These are phyloP conservation scores for Colletotrichum sp. DNA, from an alignment of 2,329 filamentous ascomycete species.

Conservation along the genomic window DNA sequence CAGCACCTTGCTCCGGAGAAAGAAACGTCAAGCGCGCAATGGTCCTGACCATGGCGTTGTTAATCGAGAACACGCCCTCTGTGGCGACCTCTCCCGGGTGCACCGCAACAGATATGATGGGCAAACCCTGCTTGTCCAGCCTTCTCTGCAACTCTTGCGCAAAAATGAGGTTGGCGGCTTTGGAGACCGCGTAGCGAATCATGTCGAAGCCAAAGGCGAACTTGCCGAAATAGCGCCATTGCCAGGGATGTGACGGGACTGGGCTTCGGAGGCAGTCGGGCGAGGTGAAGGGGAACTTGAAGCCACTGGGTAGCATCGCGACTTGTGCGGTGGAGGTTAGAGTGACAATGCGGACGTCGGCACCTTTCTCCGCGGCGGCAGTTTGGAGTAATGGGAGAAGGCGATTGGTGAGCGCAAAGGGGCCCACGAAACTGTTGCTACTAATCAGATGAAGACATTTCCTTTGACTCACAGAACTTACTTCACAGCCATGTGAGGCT, in stretches of 20 bases:
- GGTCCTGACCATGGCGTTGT: neutral
- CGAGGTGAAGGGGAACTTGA: conserved; percentile 21
- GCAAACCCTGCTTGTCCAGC: conserved; percentile 6
- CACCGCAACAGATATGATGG: conserved; percentile 20
- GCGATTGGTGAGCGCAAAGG: conserved; percentile 27
- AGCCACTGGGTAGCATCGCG: conserved; percentile 18
- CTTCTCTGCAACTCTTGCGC: conserved; percentile 21
- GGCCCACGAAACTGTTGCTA: conserved; percentile 24
- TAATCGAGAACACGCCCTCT: neutral
- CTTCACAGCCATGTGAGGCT: conserved; percentile 27
- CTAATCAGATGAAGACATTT: neutral
- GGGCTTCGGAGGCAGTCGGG: conserved; percentile 5
- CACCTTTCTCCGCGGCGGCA: neutral
- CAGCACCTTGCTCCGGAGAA: conserved; percentile 18
- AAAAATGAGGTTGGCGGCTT: conserved; percentile 23
- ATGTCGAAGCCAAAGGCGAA: conserved; percentile 24
- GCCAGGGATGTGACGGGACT: conserved; percentile 8
- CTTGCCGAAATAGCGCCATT: conserved; percentile 4
- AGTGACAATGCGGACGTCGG: conserved; percentile 28
- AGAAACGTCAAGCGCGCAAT: conserved; percentile 4
- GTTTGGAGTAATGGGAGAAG: conserved; percentile 30
- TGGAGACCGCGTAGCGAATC: conserved; percentile 26
- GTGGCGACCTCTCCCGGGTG: conserved; percentile 24
- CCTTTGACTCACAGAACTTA: neutral
- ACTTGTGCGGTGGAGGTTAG: conserved; percentile 20